phyloP scores from a whole-genome alignment of 139 green algal species.

The Haematococcus lacustris region DNA sequence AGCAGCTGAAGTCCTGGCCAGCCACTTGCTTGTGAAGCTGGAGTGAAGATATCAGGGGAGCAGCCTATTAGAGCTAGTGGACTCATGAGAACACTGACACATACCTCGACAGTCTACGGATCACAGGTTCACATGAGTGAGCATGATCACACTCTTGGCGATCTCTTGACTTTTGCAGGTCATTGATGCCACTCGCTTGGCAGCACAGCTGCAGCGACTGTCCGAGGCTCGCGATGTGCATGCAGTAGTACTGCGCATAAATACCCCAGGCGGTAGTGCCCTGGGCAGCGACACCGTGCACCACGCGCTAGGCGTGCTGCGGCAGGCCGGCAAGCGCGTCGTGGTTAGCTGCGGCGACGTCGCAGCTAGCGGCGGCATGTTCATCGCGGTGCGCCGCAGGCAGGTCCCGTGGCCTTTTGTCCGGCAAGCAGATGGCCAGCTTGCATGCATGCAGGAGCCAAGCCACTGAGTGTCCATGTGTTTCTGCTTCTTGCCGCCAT shows the following conservation, averaged over 20 bases:
- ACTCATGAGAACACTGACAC: neutral
- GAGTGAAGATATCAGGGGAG: too few species aligned
- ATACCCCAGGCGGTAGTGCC: slow-evolving; percentile 78
- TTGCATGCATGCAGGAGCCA: too few species aligned
- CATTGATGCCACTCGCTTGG: slow-evolving; percentile 24
- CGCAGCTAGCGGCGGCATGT: slow-evolving; percentile 72
- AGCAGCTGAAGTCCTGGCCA: too few species aligned
- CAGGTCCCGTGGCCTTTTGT: too few species aligned
- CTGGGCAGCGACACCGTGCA: slow-evolving; percentile 88
- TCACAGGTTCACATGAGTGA: neutral
- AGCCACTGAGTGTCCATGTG: too few species aligned
- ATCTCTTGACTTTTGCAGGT: neutral
- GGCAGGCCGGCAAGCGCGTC: slow-evolving; percentile 54
- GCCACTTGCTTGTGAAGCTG: too few species aligned
- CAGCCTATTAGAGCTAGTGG: neutral
- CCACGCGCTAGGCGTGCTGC: slow-evolving; percentile 57
- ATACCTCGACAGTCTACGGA: neutral
- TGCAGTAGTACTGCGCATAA: slow-evolving; percentile 82
- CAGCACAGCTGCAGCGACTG: slow-evolving; percentile 8
- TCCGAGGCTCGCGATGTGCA: slow-evolving; percentile 20
- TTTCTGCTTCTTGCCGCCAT: too few species aligned
- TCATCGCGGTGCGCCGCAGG: slow-evolving; percentile 12
- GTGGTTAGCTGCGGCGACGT: slow-evolving; percentile 83
- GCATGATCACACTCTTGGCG: neutral
- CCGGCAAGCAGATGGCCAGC: too few species aligned